phyloP scores from a whole-genome alignment of 2,329 filamentous ascomycete genomes.

The Xylaria hypoxylon region DNA sequence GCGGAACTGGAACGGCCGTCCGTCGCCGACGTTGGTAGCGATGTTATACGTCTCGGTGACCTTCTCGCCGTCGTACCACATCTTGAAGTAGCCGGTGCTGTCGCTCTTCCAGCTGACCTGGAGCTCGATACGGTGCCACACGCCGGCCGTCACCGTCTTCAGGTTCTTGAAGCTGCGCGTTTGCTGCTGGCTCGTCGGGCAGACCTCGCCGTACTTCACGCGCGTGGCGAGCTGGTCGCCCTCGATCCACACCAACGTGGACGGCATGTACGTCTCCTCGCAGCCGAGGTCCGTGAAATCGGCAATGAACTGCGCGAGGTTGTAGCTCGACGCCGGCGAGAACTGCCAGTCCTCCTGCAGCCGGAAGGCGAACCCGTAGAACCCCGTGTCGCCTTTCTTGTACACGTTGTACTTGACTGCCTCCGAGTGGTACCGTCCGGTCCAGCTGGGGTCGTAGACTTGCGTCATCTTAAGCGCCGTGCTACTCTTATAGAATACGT shows the following conservation, averaged over 20 bases:
- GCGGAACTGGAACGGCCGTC: constrained; percentile 58
- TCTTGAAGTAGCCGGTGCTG: constrained; percentile 57
- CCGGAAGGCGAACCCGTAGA: constrained; percentile 65
- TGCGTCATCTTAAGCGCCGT: constrained; percentile 60
- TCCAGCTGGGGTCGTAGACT: constrained; percentile 56
- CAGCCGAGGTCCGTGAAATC: constrained; percentile 58
- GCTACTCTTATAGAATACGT: constrained; percentile 54
- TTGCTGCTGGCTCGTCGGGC: constrained; percentile 48
- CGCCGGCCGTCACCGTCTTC: constrained; percentile 55
- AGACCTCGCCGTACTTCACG: constrained; percentile 56
- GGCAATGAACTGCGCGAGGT: constrained; percentile 64
- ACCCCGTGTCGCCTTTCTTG: constrained; percentile 57
- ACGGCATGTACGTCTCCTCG: constrained; percentile 61
- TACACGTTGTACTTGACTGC: constrained; percentile 59
- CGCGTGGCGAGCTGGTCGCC: constrained; percentile 58
- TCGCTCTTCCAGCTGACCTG: constrained; percentile 60
- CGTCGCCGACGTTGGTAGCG: constrained; percentile 59
- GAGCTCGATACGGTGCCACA: constrained; percentile 61
- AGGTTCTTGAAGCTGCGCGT: constrained; percentile 51
- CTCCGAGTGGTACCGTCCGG: constrained; percentile 63
- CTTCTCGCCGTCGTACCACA: constrained; percentile 61
- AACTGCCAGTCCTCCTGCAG: constrained; percentile 61
- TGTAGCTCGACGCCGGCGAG: constrained; percentile 57
- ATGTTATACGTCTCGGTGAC: constrained; percentile 56
- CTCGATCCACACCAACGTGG: constrained; percentile 60